A percentile compares a stretch with the other conserved stretches of the same genome.
phyloP scores from a whole-genome alignment of 2,329 filamentous ascomycete species.

The Pestalotiopsis sp. region DNA sequence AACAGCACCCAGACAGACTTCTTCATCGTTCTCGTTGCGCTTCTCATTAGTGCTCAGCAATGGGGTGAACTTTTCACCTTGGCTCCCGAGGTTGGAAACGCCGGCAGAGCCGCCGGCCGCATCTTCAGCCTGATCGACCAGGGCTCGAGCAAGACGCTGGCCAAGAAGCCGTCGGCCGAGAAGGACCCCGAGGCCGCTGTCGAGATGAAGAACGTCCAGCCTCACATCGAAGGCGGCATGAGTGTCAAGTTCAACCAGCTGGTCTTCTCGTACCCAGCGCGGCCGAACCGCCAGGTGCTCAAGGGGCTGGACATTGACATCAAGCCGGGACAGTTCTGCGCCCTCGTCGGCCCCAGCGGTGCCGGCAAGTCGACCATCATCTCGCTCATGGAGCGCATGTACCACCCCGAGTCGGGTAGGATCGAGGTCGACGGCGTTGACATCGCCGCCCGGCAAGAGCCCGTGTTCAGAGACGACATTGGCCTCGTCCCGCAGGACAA shows the following conservation, averaged over 20 bases:
- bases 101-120: conserved; percentile 60
- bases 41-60: conserved; percentile 72
- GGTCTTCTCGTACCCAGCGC: conserved; percentile 62
- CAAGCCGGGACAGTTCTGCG: conserved; percentile 39
- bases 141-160: conserved; percentile 30
- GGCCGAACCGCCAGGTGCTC: conserved; percentile 54
- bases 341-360: conserved; percentile 47
- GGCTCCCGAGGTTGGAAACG: conserved; percentile 73
- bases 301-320: conserved; percentile 38
- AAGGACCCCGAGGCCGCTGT: conserved; percentile 28
- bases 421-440: conserved; percentile 54
- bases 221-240: conserved; percentile 24
- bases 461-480: conserved; percentile 52
- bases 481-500: conserved; percentile 60
- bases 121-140: conserved; percentile 55
- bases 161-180: conserved; percentile 12
- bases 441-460: conserved; percentile 42
- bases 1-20: conserved; percentile 68
- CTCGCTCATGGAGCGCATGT: conserved; percentile 54
- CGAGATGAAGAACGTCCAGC: conserved; percentile 21
- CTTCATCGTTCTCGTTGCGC: conserved; percentile 71
- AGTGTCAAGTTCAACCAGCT: conserved; percentile 56
- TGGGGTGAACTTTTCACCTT: conserved; percentile 77
- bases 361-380: conserved; percentile 51
- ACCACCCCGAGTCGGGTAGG: conserved; percentile 48